Percentiles rank a stretch among this genome's conserved stretches.
Evolutionary conservation across 2,329 filamentous ascomycete genomes (phyloP).

Genomic region (Xylariales sp.): DNA sequence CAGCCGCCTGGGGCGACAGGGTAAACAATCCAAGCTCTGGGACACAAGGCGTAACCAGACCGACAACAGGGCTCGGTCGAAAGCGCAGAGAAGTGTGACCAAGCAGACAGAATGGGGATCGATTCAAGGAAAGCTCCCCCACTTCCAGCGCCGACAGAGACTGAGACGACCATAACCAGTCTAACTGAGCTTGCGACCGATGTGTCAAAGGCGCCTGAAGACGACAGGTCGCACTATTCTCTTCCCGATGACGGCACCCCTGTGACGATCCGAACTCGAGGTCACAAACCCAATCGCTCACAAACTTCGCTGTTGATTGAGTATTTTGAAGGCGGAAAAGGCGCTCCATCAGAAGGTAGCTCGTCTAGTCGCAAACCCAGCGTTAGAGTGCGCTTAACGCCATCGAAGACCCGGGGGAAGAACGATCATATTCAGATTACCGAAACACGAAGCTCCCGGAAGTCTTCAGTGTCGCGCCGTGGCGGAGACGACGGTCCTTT

Average conservation of each 20-base stretch:
- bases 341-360: constrained; percentile 43
- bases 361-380: constrained; percentile 68
- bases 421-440: constrained; percentile 85
- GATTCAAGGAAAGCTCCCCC: constrained; percentile 57
- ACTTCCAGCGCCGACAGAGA: constrained; percentile 75
- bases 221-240: constrained; percentile 71
- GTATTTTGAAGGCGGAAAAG: constrained; percentile 82
- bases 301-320: constrained; percentile 92
- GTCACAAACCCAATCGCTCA: constrained; percentile 57
- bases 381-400: constrained; percentile 74
- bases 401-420: constrained; percentile 60
- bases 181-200: constrained; percentile 63
- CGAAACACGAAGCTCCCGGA: constrained; percentile 69
- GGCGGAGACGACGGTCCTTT: constrained; percentile 36
- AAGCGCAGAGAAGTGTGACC: too few relatives aligned
- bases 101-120: constrained; percentile 46
- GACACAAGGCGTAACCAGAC: constrained; percentile 1
- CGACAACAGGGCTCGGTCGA: too few relatives aligned
- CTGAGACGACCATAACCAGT: constrained; percentile 56
- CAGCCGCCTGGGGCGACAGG: too few relatives aligned
- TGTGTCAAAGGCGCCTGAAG: constrained; percentile 54
- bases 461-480: constrained; percentile 51
- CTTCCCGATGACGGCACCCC: constrained; percentile 85
- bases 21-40: not conserved
- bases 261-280: constrained; percentile 81